Conservation (phyloP, 108 stramenopile genomes). For the Nitzschia palea region DNA sequence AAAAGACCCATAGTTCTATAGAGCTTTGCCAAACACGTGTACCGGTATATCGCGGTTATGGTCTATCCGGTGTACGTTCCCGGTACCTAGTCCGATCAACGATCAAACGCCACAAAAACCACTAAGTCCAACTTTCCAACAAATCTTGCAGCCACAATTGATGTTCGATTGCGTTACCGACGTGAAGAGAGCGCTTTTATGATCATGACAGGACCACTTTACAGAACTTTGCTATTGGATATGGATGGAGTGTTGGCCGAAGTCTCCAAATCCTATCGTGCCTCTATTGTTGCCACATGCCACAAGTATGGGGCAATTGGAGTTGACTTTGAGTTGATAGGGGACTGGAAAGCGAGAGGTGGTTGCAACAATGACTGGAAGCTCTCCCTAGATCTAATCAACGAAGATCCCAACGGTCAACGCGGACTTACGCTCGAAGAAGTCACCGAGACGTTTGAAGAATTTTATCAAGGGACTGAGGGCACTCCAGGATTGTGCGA, state of each 20-base stretch:
- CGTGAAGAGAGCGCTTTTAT: background rate
- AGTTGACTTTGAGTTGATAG: slow-evolving; percentile 62
- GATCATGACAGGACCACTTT: slow-evolving; percentile 18
- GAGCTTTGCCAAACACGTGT: no score
- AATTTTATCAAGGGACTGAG: slow-evolving; percentile 75
- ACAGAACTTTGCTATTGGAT: slow-evolving; percentile 72
- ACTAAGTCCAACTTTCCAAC: no score
- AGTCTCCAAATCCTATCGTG: slow-evolving; percentile 78
- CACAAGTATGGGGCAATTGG: slow-evolving; percentile 62
- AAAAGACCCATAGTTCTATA: no score
- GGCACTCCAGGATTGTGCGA: slow-evolving; percentile 53
- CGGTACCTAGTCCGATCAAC: no score
- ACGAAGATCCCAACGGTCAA: slow-evolving; percentile 50
- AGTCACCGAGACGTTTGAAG: slow-evolving; percentile 87
- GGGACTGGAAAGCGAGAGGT: slow-evolving; percentile 78
- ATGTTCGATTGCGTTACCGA: no score
- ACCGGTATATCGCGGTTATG: no score
- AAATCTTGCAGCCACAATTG: no score
- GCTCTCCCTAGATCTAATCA: slow-evolving; percentile 68
- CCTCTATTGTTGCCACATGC: slow-evolving; percentile 75
- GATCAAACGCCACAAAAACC: no score
- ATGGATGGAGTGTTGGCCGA: slow-evolving; percentile 96
- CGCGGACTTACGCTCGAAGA: slow-evolving; percentile 64
- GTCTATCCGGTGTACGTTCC: no score
- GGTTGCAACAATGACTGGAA: slow-evolving; percentile 94